phyloP scores from a whole-genome alignment of 805 yeast genomes.

The Teunomyces stri region DNA sequence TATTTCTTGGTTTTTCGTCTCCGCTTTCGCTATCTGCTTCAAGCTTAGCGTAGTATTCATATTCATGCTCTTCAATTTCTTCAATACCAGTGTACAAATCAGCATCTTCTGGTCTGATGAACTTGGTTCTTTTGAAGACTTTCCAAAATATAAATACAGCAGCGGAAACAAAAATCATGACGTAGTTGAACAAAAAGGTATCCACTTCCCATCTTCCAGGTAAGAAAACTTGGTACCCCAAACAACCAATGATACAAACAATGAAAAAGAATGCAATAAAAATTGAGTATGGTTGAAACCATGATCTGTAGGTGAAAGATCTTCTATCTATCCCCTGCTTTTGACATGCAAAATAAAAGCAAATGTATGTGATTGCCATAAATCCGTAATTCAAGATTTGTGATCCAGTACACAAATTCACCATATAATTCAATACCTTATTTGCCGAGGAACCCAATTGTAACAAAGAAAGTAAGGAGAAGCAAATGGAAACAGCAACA shows the following conservation, averaged over 20 bases:
- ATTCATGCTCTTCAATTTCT: conserved; percentile 51
- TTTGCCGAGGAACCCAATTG: conserved; percentile 45
- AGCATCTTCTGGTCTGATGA: conserved; percentile 43
- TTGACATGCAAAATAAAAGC: conserved; percentile 39
- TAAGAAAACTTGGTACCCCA: conserved; percentile 69
- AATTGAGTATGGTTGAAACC: conserved; percentile 44
- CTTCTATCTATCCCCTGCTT: conserved; percentile 40
- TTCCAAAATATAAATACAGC: conserved; percentile 37
- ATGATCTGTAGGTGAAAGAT: conserved; percentile 39
- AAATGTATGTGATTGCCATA: conserved; percentile 42
- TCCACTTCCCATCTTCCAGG: conserved; percentile 63
- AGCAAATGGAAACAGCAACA: conserved; percentile 40
- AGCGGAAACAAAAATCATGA: conserved; percentile 57
- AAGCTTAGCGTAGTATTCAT: conserved; percentile 34
- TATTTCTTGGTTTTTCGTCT: conserved; percentile 6
- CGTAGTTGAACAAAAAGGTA: conserved; percentile 64
- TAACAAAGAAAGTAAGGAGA: conserved; percentile 64
- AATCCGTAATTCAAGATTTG: conserved; percentile 47
- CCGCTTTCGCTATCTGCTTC: conserved; percentile 23
- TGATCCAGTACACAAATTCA: conserved; percentile 46
- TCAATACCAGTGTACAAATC: conserved; percentile 45
- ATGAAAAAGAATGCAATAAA: conserved; percentile 29
- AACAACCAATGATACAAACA: conserved; percentile 49
- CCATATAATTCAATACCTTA: conserved; percentile 44
- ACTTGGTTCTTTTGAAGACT: conserved; percentile 33